Evolutionary conservation across 2,329 filamentous ascomycete genomes (phyloP).

Genomic region (Talaromyces sp.): DNA sequence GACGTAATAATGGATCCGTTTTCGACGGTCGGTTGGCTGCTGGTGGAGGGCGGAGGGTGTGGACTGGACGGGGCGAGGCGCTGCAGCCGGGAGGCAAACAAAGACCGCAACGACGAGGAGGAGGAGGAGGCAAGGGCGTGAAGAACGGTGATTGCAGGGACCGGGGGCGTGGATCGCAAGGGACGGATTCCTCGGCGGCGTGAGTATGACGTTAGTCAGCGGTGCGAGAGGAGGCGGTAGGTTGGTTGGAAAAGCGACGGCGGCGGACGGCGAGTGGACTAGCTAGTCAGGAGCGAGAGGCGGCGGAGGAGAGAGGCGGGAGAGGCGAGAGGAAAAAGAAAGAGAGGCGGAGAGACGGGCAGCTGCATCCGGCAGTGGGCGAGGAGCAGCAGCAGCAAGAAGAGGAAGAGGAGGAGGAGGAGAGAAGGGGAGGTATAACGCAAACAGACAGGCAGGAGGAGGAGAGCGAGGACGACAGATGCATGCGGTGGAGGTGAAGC

Average conservation of each 20-base stretch:
- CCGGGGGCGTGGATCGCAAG: conserved; percentile 10
- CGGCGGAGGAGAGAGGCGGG: neutral
- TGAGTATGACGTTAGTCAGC: neutral
- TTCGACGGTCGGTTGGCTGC: conserved; percentile 5
- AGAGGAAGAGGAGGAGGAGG: neutral
- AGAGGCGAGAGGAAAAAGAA: neutral
- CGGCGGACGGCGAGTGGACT: neutral
- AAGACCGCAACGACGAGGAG: neutral
- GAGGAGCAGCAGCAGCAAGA: neutral
- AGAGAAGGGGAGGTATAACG: neutral
- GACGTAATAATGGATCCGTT: conserved; percentile 11
- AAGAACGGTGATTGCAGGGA: conserved; percentile 7
- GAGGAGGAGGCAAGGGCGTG: conserved; percentile 8
- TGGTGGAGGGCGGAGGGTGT: neutral
- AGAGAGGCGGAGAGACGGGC: neutral
- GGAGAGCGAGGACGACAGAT: neutral
- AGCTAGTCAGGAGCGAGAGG: neutral
- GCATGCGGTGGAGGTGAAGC: neutral
- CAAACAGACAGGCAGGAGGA: neutral
- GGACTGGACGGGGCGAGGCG: neutral
- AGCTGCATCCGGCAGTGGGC: neutral
- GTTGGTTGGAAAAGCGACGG: neutral
- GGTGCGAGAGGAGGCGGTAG: neutral
- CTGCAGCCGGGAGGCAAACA: conserved; percentile 7
- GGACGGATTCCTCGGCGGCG: conserved; percentile 4